Percentiles rank a stretch among this genome's conserved stretches.
phyloP scores from a whole-genome alignment of 345 rosid species.

The Gossypium bickii region DNA sequence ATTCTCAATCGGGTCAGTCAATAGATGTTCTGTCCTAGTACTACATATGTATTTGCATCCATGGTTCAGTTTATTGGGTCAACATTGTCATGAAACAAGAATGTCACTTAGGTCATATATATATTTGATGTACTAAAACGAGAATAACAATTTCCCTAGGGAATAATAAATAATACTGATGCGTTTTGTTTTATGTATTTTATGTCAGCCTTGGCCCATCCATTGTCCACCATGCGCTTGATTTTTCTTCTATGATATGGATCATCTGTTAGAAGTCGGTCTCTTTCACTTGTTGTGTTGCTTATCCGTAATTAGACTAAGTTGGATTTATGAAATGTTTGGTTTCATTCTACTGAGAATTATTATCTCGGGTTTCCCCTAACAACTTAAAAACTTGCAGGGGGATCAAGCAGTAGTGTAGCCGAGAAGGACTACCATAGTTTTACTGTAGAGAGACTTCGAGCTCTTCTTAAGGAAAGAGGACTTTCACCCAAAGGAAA shows the following conservation, averaged over 20 bases:
- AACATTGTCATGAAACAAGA: neutral
- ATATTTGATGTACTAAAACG: neutral
- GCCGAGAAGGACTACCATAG: too few species aligned
- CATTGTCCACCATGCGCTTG: neutral
- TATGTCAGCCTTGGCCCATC: neutral
- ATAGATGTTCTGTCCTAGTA: conserved; percentile 6
- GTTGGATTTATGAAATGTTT: neutral
- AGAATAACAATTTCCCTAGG: neutral
- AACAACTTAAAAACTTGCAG: too few species aligned
- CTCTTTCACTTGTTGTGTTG: neutral
- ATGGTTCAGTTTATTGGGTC: neutral
- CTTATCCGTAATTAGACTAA: neutral
- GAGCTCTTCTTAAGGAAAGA: too few species aligned
- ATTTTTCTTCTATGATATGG: neutral
- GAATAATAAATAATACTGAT: neutral
- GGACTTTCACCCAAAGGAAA: too few species aligned
- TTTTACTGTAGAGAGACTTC: too few species aligned
- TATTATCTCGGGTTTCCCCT: too few species aligned
- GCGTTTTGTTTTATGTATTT: neutral
- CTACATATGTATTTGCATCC: neutral
- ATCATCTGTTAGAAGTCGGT: neutral
- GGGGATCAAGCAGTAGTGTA: too few species aligned
- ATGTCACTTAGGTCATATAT: neutral
- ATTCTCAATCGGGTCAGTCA: conserved; percentile 50
- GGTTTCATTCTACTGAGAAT: neutral